Base-by-base conservation (phyloP, 1,284 basidiomycete genomes). In the Pisolithus thermaeus region DNA sequence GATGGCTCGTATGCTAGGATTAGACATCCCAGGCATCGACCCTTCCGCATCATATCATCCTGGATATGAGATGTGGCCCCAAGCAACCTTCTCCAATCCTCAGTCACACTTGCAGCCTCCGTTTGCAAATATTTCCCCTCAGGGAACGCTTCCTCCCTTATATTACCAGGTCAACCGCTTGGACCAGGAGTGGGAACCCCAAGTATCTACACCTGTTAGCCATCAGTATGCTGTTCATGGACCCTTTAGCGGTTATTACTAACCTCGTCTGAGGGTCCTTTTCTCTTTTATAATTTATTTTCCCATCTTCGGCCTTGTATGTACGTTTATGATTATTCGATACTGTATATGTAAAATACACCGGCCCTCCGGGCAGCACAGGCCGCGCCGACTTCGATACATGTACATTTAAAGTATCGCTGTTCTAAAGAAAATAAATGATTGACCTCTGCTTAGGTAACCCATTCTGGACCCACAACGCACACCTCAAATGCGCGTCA, bases 11-110 rank as follows among this genome's bases (percentile, higher is more conserved):
- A 83, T 86, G 75, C 68, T 88, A 27, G 84, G 84, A 5, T 65
- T 84, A 32, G 78, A 81, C 58, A 71, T 81, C 49, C 77, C 83
- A 30, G 77, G 79, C 23, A 67, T 81, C 36, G 79, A 83, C 52
- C 72, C 80, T 7, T 81, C 83, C 23, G 78, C 80, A 14, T 80
- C 81, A 18, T 83, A 79, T 63, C 78, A 77, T 64, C 79, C 84
- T n/a, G 83, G 80, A 18, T 87, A 83, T 61, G 83, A 86, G 60
- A 87, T 83, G 83, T 88, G 83, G 84, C 81, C 83, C 16, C 77
- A 78, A 46, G 61, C 69, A 23, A 57, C 66, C 12, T 52, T 51
- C 20, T 27, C 30, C 38, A 37, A 43, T 16, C 54, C 59, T 2
- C 35, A 54, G 36, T 23, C 61, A 11, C 63, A 65, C 47, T 53